These are phyloP conservation scores for Acanthochlamys bracteata DNA, from an alignment of 106 monocot species.

Conservation along the genomic window DNA sequence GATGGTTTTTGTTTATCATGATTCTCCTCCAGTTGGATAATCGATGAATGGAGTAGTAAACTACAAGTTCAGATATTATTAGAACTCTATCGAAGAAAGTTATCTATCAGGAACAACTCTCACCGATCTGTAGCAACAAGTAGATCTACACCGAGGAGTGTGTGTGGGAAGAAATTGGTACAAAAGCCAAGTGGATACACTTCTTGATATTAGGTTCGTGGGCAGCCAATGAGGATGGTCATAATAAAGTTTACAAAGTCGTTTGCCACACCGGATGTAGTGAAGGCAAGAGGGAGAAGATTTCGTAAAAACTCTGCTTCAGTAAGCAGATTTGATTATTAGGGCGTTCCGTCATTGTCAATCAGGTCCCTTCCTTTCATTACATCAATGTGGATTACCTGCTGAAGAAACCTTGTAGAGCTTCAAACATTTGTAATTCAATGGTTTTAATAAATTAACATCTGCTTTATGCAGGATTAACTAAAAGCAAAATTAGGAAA, in stretches of 20 bases:
- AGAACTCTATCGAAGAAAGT: constrained; percentile 10
- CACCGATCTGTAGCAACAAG: not conserved
- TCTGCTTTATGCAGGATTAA: constrained; percentile 8
- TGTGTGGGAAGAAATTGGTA: not conserved
- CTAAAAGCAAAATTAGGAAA: constrained; percentile 15
- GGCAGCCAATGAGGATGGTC: not conserved
- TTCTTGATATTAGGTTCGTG: not conserved
- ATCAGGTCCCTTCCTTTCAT: no score
- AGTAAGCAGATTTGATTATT: no score
- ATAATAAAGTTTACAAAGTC: no score
- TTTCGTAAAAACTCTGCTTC: no score
- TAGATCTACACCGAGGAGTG: not conserved
- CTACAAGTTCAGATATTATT: constrained; percentile 4
- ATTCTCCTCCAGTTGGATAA: no score
- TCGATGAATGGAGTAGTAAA: constrained; percentile 15
- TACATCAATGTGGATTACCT: no score
- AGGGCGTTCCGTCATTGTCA: no score
- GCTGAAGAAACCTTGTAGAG: no score
- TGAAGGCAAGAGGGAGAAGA: no score
- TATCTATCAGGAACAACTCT: not conserved
- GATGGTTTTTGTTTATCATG: constrained; percentile 26
- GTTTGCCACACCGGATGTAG: no score
- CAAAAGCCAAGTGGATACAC: not conserved
- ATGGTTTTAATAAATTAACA: constrained; percentile 14
- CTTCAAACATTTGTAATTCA: no score